Evolutionary conservation across 805 yeast genomes (phyloP).

Genomic region (Ascoidea rubescens): DNA sequence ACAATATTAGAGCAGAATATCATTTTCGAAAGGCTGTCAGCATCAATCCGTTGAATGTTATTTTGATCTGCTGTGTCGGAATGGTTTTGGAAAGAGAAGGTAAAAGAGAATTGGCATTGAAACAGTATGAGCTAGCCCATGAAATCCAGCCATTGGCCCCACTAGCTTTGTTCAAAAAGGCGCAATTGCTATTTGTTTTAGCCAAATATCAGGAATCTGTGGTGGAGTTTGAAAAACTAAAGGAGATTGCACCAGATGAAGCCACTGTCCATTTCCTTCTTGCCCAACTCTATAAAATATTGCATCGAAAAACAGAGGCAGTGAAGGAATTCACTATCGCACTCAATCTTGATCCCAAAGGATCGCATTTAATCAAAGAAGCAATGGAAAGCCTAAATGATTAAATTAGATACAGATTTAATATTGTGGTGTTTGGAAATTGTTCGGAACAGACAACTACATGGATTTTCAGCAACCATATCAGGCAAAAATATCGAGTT

Average conservation of each 20-base stretch:
- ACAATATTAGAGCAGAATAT: conserved; percentile 67
- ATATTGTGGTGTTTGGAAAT: too few relatives aligned
- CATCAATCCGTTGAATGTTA: conserved; percentile 83
- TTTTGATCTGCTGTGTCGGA: conserved; percentile 85
- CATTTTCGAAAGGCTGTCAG: conserved; percentile 80
- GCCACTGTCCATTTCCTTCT: conserved; percentile 83
- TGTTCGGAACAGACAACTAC: too few relatives aligned
- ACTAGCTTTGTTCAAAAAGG: conserved; percentile 77
- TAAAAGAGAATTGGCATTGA: conserved; percentile 55
- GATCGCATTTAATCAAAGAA: conserved; percentile 74
- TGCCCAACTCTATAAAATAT: conserved; percentile 73
- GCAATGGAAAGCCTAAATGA: conserved; percentile 46
- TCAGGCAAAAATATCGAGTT: too few relatives aligned
- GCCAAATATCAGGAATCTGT: conserved; percentile 62
- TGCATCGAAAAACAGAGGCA: conserved; percentile 64
- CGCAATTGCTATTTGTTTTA: conserved; percentile 62
- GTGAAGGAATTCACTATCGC: conserved; percentile 81
- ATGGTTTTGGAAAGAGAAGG: conserved; percentile 76
- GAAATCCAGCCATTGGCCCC: conserved; percentile 77
- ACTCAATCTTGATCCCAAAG: conserved; percentile 83
- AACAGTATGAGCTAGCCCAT: conserved; percentile 73
- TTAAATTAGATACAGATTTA: too few relatives aligned
- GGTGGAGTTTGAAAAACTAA: conserved; percentile 57
- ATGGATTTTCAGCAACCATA: too few relatives aligned
- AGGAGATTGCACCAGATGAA: conserved; percentile 80